Evolutionary conservation across 2,329 filamentous ascomycete genomes (phyloP).

Genomic region (Sphaerulina populicola): DNA sequence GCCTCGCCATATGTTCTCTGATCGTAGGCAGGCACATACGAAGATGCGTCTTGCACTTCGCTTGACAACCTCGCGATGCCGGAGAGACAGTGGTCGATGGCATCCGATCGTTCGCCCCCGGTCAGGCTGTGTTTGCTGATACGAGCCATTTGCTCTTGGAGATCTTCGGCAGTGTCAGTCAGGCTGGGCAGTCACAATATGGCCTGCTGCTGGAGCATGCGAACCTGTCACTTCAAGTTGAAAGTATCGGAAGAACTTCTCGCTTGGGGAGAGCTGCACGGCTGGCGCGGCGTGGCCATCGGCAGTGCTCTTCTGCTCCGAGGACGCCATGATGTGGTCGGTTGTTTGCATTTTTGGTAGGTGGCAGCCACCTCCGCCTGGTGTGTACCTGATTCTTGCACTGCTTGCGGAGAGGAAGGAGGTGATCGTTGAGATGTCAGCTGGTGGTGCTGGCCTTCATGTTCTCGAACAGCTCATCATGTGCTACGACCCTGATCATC

Average conservation of each 20-base stretch:
- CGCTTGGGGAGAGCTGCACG: conserved; percentile 46
- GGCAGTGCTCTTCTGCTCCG: not conserved
- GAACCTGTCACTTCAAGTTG: conserved; percentile 64
- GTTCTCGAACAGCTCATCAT: not conserved
- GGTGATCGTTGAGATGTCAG: not conserved
- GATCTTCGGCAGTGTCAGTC: conserved; percentile 43
- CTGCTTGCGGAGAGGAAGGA: too few species aligned
- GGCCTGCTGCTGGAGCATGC: conserved; percentile 8
- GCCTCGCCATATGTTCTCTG: conserved; percentile 77
- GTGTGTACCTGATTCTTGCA: too few species aligned
- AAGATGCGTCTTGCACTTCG: conserved; percentile 74
- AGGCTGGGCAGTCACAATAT: not conserved
- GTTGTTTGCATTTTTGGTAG: not conserved
- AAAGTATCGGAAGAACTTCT: conserved; percentile 79
- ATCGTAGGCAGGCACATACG: conserved; percentile 80
- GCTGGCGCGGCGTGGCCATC: conserved; percentile 3
- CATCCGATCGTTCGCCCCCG: conserved; percentile 69
- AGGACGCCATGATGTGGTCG: conserved; percentile 11
- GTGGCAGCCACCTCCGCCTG: too few species aligned
- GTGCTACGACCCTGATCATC: not conserved
- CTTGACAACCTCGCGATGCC: conserved; percentile 72
- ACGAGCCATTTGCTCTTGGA: conserved; percentile 66
- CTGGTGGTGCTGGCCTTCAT: not conserved
- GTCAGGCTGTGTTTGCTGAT: conserved; percentile 55
- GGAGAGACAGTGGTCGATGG: conserved; percentile 69